Evolutionary conservation across 345 rosid genomes (phyloP).

Genomic region (Anacardium occidentale): DNA sequence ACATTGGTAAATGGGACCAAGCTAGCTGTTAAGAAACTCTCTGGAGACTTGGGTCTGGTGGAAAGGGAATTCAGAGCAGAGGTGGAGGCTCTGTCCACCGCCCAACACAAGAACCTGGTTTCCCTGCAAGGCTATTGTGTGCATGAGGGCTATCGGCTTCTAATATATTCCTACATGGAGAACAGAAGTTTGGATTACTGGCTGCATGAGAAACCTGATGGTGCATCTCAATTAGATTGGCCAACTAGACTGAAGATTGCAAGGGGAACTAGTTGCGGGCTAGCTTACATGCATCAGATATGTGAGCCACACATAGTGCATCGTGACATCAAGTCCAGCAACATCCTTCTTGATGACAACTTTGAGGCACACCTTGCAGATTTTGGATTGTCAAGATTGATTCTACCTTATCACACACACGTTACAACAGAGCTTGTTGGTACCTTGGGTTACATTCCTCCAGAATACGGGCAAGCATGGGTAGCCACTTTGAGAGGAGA

Average conservation of each 20-base stretch:
- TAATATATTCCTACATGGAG: constrained; percentile 57
- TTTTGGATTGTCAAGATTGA: constrained; percentile 57
- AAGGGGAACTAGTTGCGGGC: constrained; percentile 51
- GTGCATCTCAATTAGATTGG: constrained; percentile 59
- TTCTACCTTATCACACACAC: constrained; percentile 60
- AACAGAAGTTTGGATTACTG: constrained; percentile 61
- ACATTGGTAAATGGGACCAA: constrained; percentile 45
- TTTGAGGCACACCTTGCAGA: constrained; percentile 61
- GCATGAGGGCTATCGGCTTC: constrained; percentile 47
- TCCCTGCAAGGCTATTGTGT: constrained; percentile 61
- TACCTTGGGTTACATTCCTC: constrained; percentile 62
- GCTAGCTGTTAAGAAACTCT: constrained; percentile 60
- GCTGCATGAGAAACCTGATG: constrained; percentile 56
- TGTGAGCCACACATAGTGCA: constrained; percentile 69
- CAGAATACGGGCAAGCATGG: constrained; percentile 69
- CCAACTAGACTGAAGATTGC: constrained; percentile 48
- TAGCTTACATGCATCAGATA: constrained; percentile 60
- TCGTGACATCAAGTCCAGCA: constrained; percentile 65
- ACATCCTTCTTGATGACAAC: constrained; percentile 51
- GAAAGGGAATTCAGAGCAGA: constrained; percentile 66
- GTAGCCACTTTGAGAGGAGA: constrained; percentile 63
- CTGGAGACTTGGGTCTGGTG: constrained; percentile 58
- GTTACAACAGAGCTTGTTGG: constrained; percentile 68
- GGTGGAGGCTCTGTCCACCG: constrained; percentile 60
- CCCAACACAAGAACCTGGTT: constrained; percentile 60